These are phyloP conservation scores for Chamaecrista fasciculata DNA, from an alignment of 306 rosid species.

Conservation along the genomic window DNA sequence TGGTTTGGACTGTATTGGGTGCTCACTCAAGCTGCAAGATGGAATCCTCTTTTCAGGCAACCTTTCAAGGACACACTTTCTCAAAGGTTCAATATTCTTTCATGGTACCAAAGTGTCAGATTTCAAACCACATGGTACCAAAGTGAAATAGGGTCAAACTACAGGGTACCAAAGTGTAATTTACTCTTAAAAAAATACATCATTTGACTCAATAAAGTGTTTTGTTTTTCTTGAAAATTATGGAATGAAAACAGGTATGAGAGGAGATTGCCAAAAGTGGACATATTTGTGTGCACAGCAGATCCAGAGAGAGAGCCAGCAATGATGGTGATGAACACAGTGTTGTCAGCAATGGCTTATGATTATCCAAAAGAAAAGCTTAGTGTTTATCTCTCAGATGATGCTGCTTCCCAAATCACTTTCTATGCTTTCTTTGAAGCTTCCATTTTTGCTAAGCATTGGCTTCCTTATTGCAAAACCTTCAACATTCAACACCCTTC, in stretches of 20 bases:
- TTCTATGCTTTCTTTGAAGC: slow-evolving; percentile 64
- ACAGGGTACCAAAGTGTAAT: too few species aligned
- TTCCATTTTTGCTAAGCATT: slow-evolving; percentile 50
- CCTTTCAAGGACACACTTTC: slow-evolving; percentile 50
- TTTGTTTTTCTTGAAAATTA: too few species aligned
- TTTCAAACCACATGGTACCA: too few species aligned
- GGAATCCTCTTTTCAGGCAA: slow-evolving; percentile 30
- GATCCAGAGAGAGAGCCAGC: slow-evolving; percentile 72
- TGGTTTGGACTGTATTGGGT: slow-evolving; percentile 63
- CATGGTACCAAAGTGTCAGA: too few species aligned
- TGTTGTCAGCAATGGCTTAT: slow-evolving; percentile 52
- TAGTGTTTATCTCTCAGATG: slow-evolving; percentile 65
- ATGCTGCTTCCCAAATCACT: slow-evolving; percentile 63
- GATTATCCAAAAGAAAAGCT: slow-evolving; percentile 59
- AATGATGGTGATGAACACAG: slow-evolving; percentile 58
- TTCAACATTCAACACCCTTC: slow-evolving; percentile 61
- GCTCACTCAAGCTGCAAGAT: slow-evolving; percentile 54
- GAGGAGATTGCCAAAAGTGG: slow-evolving; percentile 45
- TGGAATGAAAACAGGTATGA: slow-evolving; percentile 37
- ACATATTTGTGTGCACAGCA: slow-evolving; percentile 73
- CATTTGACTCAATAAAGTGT: too few species aligned
- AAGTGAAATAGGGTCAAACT: too few species aligned
- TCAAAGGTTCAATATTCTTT: slow-evolving; percentile 32
- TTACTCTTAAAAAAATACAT: too few species aligned
- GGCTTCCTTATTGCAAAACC: slow-evolving; percentile 63